Evolutionary conservation across 2,329 filamentous ascomycete genomes (phyloP).

Genomic region (Cladosporium sp.): DNA sequence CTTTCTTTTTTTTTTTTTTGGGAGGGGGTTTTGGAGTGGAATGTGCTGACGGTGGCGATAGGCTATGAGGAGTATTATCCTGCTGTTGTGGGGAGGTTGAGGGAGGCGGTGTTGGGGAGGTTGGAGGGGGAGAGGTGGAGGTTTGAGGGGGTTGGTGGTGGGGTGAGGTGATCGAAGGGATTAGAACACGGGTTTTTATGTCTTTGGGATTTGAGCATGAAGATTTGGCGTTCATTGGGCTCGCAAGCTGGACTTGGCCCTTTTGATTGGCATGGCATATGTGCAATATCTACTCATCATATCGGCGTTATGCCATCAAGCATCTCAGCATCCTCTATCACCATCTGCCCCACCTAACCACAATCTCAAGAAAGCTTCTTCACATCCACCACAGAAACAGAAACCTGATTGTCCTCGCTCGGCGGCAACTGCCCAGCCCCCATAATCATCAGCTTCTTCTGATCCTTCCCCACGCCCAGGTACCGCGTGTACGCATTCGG

Average conservation of each 20-base stretch:
- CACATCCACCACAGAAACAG: constrained; percentile 2
- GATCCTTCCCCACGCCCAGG: constrained; percentile 3
- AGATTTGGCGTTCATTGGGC: no score
- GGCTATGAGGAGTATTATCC: constrained; percentile 5
- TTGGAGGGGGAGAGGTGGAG: constrained; percentile 8
- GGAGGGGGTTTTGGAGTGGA: no score
- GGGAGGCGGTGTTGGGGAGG: constrained; percentile 3
- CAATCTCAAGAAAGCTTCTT: not conserved
- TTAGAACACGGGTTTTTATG: no score
- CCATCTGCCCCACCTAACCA: no score
- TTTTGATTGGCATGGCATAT: no score
- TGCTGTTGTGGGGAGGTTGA: not conserved
- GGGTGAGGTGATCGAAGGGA: no score
- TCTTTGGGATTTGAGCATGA: no score
- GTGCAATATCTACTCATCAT: no score
- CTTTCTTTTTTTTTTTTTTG: not conserved
- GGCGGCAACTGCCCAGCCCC: constrained; percentile 10
- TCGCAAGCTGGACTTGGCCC: no score
- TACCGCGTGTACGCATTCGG: constrained; percentile 4
- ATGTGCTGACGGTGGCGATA: not conserved
- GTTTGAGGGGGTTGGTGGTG: not conserved
- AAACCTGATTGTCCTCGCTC: not conserved
- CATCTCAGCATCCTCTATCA: no score
- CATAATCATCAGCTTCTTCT: constrained; percentile 7
- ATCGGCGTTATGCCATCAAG: no score